Evolutionary conservation across 495 filamentous ascomycete species (phyloP), one percentile per base, ranked within the genome.

Genomic region (Aspergillus heteromorphus): DNA sequence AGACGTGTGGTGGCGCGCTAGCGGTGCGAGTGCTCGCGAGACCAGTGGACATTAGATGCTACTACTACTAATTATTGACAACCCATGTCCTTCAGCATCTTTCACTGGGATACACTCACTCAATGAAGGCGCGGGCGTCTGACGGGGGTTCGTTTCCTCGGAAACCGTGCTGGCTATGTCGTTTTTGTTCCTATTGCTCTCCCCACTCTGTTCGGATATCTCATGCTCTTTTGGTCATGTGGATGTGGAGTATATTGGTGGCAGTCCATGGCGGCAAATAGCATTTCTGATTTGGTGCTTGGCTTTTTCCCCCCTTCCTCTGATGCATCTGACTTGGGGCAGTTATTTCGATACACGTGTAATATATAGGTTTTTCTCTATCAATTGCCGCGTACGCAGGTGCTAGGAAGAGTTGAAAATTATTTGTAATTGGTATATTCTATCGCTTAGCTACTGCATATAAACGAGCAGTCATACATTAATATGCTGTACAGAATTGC

Each of bases 1-100:
- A 13, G 90, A 96, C 73, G 83, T 95, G 4, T 98, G 93, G 93
- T 93, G 86, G 80, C 81, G 80, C 58, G 93, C 92, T 8, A 90
- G 85, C 55, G 93, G 93, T 3, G 86, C 75, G n/a, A 71, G 77
- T 23, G 78, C 73, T 8, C 78, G 87, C 30, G 69, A 71, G 56
- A 69, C 59, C 20, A 71, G 71, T n/a, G 47, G 34, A 40, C 61
- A 51, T 25, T 63, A 40, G 64, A 43, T 6, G 8, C 16, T 29
- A n/a, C 14, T 6, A 27, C 23, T 27, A 7, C 23, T 7, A 27
- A 27, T 27, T 2, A n/a, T n/a, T n/a, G n/a, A n/a, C n/a, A n/a
- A n/a, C n/a, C n/a, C n/a, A n/a, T 18, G 14, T 51, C 43, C 27
- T 27, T 45, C 25, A 9, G 7, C 36, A 20, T 51, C 48, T 17